These are phyloP conservation scores for Metschnikowia lochheadii DNA, from an alignment of 805 yeast species.

Conservation along the genomic window DNA sequence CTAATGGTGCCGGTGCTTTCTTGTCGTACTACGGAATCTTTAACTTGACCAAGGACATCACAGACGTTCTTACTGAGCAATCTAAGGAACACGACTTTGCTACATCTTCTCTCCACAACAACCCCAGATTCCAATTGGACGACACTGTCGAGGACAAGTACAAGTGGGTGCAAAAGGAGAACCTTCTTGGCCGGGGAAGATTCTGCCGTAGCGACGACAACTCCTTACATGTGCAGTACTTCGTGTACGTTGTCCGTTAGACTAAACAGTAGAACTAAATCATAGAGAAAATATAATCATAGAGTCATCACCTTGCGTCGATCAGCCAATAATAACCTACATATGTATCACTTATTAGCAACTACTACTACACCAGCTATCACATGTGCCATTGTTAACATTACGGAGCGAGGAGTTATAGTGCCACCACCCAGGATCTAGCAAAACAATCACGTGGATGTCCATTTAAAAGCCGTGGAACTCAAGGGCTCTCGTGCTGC, in stretches of 20 bases:
- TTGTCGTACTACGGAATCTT: slow-evolving; percentile 49
- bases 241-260: slow-evolving; percentile 34
- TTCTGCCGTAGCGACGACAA: slow-evolving; percentile 44
- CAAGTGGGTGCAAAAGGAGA: slow-evolving; percentile 49
- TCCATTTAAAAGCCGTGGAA: not conserved
- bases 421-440: not conserved
- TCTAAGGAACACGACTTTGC: slow-evolving; percentile 31
- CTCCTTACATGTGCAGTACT: slow-evolving; percentile 51
- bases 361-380: not conserved
- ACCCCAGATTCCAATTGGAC: slow-evolving; percentile 44
- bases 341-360: too few relatives aligned
- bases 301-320: too few relatives aligned
- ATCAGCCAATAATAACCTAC: too few relatives aligned
- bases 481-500: not conserved
- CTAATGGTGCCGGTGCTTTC: slow-evolving; percentile 39
- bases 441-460: not conserved
- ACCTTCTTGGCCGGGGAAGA: slow-evolving; percentile 56
- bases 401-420: not conserved
- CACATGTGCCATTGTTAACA: slow-evolving; percentile 1
- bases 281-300: too few relatives aligned
- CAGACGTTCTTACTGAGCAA: slow-evolving; percentile 34
- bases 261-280: too few relatives aligned
- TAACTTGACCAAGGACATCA: slow-evolving; percentile 30
- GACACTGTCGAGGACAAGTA: slow-evolving; percentile 38
- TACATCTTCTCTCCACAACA: slow-evolving; percentile 47